Conservation (phyloP, 805 yeast genomes). For the Debaryomyces castellii region DNA sequence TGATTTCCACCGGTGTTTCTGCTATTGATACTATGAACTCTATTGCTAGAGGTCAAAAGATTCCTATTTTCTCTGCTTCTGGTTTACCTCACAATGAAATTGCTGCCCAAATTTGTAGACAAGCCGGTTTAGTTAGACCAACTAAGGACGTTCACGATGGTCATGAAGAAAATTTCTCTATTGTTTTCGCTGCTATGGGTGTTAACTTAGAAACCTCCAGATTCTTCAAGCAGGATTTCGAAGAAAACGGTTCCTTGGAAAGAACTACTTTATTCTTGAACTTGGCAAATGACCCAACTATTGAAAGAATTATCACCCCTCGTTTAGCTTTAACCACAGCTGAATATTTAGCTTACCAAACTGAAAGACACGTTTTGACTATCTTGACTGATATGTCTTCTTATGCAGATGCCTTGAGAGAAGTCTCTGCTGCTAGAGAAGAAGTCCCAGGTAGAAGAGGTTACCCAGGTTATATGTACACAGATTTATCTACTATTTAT, state of each 20-base stretch:
- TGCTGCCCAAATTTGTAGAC: constrained; percentile 99
- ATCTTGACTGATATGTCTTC: constrained; percentile 99
- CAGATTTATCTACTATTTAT: constrained; percentile 97
- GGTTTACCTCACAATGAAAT: constrained; percentile 99
- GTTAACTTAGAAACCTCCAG: constrained; percentile 97
- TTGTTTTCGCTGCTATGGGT: constrained; percentile 99
- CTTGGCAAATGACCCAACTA: constrained; percentile 98
- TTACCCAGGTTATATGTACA: constrained; percentile 99
- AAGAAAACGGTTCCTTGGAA: constrained; percentile 97
- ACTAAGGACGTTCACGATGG: constrained; percentile 99
- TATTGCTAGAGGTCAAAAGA: constrained; percentile 99
- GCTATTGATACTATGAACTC: constrained; percentile 99
- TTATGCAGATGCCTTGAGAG: constrained; percentile 99
- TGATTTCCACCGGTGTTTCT: constrained; percentile 98
- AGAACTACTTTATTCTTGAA: constrained; percentile 96
- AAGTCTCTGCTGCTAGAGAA: constrained; percentile 99
- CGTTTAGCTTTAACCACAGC: constrained; percentile 98
- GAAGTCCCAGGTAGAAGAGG: constrained; percentile 99
- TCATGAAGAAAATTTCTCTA: constrained; percentile 98
- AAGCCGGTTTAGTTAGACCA: constrained; percentile 98
- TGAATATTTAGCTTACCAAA: constrained; percentile 97
- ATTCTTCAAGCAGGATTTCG: constrained; percentile 98
- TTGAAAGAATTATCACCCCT: constrained; percentile 99
- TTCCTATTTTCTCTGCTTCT: constrained; percentile 98
- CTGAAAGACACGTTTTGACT: constrained; percentile 98